Percentiles rank a stretch among this genome's conserved stretches.
These are phyloP conservation scores for Aureobasidium uvarum DNA, from an alignment of 2,329 filamentous ascomycete species.

Conservation along the genomic window DNA sequence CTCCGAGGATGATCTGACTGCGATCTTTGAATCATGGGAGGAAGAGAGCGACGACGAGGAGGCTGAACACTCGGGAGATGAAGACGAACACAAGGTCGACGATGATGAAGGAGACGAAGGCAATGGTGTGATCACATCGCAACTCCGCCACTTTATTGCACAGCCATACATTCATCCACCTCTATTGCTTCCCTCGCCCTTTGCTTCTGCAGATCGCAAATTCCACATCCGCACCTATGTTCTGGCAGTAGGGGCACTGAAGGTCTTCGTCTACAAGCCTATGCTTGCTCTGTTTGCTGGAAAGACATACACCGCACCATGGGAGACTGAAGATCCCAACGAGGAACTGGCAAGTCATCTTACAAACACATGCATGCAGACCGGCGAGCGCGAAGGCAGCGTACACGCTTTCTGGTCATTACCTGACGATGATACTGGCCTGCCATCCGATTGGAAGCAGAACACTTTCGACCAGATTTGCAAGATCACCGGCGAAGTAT, in stretches of 20 bases:
- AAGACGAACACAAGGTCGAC: constrained; percentile 34
- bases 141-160: constrained; percentile 92
- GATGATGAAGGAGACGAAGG: constrained; percentile 41
- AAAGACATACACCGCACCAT: constrained; percentile 67
- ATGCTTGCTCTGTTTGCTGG: constrained; percentile 94
- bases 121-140: constrained; percentile 72
- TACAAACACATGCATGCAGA: constrained; percentile 92
- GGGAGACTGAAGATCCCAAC: constrained; percentile 40
- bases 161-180: constrained; percentile 94
- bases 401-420: constrained; percentile 76
- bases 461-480: constrained; percentile 73
- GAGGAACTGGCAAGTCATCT: constrained; percentile 71
- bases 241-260: constrained; percentile 71
- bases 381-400: constrained; percentile 56
- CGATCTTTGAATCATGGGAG: constrained; percentile 88
- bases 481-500: constrained; percentile 69
- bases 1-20: constrained; percentile 76
- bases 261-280: constrained; percentile 79
- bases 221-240: constrained; percentile 96
- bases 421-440: constrained; percentile 39
- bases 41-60: constrained; percentile 36
- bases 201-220: constrained; percentile 63
- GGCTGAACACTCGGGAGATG: constrained; percentile 38
- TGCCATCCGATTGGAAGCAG: constrained; percentile 50
- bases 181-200: constrained; percentile 59